phyloP scores from a whole-genome alignment of 2,329 filamentous ascomycete genomes.

The Lecanicillium sp. region DNA sequence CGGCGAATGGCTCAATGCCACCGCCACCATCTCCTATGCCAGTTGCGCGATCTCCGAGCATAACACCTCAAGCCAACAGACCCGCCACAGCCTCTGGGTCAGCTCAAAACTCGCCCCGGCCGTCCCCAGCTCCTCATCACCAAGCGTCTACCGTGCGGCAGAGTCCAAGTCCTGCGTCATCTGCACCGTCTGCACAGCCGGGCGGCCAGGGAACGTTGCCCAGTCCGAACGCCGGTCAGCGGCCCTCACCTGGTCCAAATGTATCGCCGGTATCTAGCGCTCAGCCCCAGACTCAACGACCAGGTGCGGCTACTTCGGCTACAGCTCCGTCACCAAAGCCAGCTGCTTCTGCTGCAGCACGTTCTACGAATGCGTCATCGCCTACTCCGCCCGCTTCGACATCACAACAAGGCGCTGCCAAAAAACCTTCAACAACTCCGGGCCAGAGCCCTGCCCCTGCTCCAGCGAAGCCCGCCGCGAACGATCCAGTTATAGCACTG shows the following conservation, averaged over 20 bases:
- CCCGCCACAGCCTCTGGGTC: constrained; percentile 15
- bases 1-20: constrained; percentile 54
- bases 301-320: constrained; percentile 11
- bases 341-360: constrained; percentile 1
- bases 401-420: neutral
- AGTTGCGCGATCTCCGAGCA: constrained; percentile 12
- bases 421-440: constrained; percentile 7
- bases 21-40: constrained; percentile 31
- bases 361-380: neutral
- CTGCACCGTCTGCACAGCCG: neutral
- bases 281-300: constrained; percentile 17
- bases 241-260: constrained; percentile 6
- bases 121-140: constrained; percentile 7
- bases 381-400: constrained; percentile 1
- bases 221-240: neutral
- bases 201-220: neutral
- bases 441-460: constrained; percentile 8
- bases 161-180: neutral
- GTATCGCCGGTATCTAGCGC: constrained; percentile 8
- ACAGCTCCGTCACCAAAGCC: constrained; percentile 5
- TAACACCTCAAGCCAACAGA: constrained; percentile 11
- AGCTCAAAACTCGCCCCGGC: constrained; percentile 11
- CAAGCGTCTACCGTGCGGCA: constrained; percentile 3
- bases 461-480: constrained; percentile 20
- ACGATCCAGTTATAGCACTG: constrained; percentile 72